A percentile compares a stretch with the other conserved stretches of the same genome.
Evolutionary conservation across 2,329 filamentous ascomycete genomes (phyloP).

Genomic region (Pseudogymnoascus sp.): DNA sequence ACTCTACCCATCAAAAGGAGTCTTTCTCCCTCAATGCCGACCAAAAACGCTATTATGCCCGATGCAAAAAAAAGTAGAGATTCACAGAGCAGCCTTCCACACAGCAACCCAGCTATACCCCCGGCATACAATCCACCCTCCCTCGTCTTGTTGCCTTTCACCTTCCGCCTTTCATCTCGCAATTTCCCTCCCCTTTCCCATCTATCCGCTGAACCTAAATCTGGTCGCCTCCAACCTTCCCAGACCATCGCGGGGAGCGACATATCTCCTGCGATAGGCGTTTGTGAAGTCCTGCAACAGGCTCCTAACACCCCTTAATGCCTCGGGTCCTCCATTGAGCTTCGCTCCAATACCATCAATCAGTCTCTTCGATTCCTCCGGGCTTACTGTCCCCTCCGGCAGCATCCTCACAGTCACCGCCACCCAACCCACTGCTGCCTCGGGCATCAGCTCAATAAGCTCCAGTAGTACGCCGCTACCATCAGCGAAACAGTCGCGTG

Average conservation of each 20-base stretch:
- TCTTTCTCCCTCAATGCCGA: neutral
- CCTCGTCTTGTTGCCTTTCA: neutral
- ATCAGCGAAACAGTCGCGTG: slow-evolving; percentile 89
- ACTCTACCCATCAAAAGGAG: neutral
- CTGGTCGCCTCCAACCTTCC: slow-evolving; percentile 79
- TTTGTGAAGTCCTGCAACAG: slow-evolving; percentile 96
- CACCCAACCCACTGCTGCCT: slow-evolving; percentile 75
- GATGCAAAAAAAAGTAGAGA: slow-evolving; percentile 6
- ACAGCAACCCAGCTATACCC: neutral
- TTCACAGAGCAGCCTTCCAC: slow-evolving; percentile 3
- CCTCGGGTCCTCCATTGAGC: slow-evolving; percentile 57
- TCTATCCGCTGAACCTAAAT: slow-evolving; percentile 62
- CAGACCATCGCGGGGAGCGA: slow-evolving; percentile 88
- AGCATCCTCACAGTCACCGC: slow-evolving; percentile 77
- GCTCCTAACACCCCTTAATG: slow-evolving; percentile 69
- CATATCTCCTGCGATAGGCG: slow-evolving; percentile 84
- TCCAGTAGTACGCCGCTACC: slow-evolving; percentile 87
- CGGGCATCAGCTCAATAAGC: slow-evolving; percentile 80
- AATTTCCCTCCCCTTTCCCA: neutral
- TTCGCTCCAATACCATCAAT: slow-evolving; percentile 75
- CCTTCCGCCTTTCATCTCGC: neutral
- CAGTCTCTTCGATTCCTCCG: slow-evolving; percentile 73
- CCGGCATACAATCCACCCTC: neutral
- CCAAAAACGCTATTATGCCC: slow-evolving; percentile 10
- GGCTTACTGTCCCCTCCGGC: slow-evolving; percentile 72